Base-by-base conservation (phyloP, 306 rosid genomes). In the Begonia loranthoides region DNA sequence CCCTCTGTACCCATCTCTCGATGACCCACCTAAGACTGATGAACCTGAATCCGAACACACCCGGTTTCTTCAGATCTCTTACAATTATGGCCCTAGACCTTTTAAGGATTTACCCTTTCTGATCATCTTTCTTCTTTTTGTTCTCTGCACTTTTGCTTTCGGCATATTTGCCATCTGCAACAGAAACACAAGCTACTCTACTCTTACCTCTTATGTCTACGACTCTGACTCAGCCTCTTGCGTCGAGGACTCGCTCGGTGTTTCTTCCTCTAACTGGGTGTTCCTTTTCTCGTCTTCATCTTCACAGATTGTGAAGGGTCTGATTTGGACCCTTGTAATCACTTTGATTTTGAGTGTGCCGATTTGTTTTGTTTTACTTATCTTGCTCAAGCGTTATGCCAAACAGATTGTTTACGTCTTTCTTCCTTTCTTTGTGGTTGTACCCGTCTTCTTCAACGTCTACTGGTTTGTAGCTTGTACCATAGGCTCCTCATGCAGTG, bases 381-480 rank as follows among this genome's bases (percentile, higher is more conserved):
- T 83, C 40, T 63, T 52, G 17, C 92, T 90, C 58, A 90, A 85
- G 68, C 80, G 52, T 64, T 90, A 85, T 43, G 73, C 97, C 54
- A 85, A 83, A 60, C 94, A 85, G 43, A 55, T 90, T 33, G 94
- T 90, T 59, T 90, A 90, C 62, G 79, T 55, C 2, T 53, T 76
- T 0, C 66, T 90, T 13, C 97, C 97, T 0, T 78, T 90, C 64
- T 82, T 90, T 38, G 49, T 90, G 5, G 6, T 65, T 5, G 46
- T 85, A 41, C 97, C 97, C 2, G 63, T 90, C 33, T 85, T 90
- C 55, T 63, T 85, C 52, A 67, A 90, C 55, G 87, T 85, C 3
- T 90, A 82, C 17, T 90, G 95, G 97, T 90, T 90, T 55, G 94
- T 90, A 8, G 94, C 83, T 16, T 90, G 97, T 65, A 73, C 92